Conservation (phyloP, 208 protist genomes). For the Herpetomonas samuelpessoai region DNA sequence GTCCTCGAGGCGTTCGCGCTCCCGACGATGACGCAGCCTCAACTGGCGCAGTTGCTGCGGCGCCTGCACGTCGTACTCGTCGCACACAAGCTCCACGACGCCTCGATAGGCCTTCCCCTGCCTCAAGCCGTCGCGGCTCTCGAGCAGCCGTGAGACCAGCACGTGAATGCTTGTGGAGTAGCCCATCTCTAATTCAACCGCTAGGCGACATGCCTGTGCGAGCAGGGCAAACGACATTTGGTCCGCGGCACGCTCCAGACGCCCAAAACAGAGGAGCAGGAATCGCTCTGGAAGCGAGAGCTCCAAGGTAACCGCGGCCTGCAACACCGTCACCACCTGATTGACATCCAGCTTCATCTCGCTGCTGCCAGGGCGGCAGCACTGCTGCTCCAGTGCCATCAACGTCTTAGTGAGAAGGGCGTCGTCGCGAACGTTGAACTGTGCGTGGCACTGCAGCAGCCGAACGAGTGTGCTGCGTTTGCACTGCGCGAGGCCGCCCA, state of each 20-base stretch:
- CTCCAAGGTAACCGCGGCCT: conserved; percentile 45
- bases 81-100: conserved; percentile 67
- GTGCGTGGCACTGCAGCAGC: conserved; percentile 73
- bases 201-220: conserved; percentile 48
- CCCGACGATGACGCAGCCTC: conserved; percentile 43
- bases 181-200: conserved; percentile 81
- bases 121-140: conserved; percentile 61
- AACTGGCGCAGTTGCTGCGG: conserved; percentile 39
- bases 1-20: conserved; percentile 31
- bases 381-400: conserved; percentile 57
- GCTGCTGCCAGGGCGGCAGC: conserved; percentile 7
- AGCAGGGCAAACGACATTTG: conserved; percentile 46
- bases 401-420: conserved; percentile 35
- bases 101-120: conserved; percentile 28
- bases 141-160: conserved; percentile 65
- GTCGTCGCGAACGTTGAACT: conserved; percentile 52
- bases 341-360: conserved; percentile 51
- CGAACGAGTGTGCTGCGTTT: conserved; percentile 74
- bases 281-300: conserved; percentile 43
- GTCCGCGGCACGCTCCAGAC: conserved; percentile 52
- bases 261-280: conserved; percentile 46
- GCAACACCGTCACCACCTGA: conserved; percentile 66
- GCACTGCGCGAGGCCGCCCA: conserved; percentile 57
- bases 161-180: conserved; percentile 56
- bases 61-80: conserved; percentile 76